Base-by-base conservation (phyloP, 441 rosid genomes). In the Gossypium trilobum region DNA sequence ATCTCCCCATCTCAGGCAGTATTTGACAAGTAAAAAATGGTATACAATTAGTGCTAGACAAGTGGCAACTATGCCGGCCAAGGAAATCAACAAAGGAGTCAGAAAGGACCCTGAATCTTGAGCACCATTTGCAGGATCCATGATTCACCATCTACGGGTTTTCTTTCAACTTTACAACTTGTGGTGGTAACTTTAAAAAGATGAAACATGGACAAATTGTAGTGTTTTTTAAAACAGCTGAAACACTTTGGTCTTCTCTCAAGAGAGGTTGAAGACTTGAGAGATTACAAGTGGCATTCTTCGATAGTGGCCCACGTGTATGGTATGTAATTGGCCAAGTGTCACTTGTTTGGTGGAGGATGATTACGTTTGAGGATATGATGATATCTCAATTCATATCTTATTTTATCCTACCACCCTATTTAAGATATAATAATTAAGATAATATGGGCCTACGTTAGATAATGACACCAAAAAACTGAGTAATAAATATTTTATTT, bases 11-110 rank as follows among this genome's bases (percentile, higher is more conserved):
- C 73, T 27, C 61, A 77, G 2, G 69, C 83, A 85, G 68, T 55
- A 84, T 59, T 48, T 80, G 31, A 78, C 78, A 0, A 82, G n/a
- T 19, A 85, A 0, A 52, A 81, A 2, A 68, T 84, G 87, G 79
- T 82, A 85, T 1, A 75, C 64, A 4, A 84, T 62, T 7, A 86
- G 36, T 5, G 77, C 73, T 1, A 80, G 5, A 2, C 80, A 67
- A 1, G 79, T 63, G 6, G 44, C 76, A 1, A 65, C 69, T n/a
- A 86, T 44, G 16, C 85, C 84, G 1, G 79, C 79, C 44, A 84
- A 23, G 27, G 87, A 82, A 63, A 86, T 74, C 1, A 86, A 20
- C 8, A 88, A 72, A 3, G 87, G 88, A n/a, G 79, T 78, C 29
- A 85, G 10, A 71, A 73, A 70, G 4, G 81, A 71, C 2, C 31